Evolutionary conservation across 2,329 filamentous ascomycete species (phyloP), one percentile per base, ranked within the genome.

Genomic region (Emmonsiellopsis sp.): DNA sequence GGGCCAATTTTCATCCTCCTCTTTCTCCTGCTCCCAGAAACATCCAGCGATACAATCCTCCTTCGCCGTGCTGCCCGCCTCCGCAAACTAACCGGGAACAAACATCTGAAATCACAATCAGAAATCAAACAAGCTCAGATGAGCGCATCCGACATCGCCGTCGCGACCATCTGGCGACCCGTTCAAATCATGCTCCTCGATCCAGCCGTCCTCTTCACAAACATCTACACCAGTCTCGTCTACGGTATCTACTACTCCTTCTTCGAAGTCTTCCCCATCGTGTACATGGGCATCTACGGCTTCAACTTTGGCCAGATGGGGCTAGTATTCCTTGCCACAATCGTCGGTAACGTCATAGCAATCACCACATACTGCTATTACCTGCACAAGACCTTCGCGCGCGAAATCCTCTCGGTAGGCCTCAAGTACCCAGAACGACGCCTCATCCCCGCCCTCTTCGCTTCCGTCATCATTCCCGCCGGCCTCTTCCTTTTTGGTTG

Each of bases 241-340:
- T 86, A 70, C 53, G 68, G 61, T 26, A 68, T 71, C 13, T 70
- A 69, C 53, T 78, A 78, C 57, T 71, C 71, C 13, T 85, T 78
- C 69, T 86, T 86, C 63, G 82, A 85, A 61, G 79, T 79, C n/a
- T 85, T 86, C 65, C 82, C 82, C 3, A 70, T 84, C 11, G 81
- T 85, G 53, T 86, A 83, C 64, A 74, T 76, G 2, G 73, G 73
- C 40, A 70, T 77, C 61, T 86, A 86, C 67, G 66, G 70, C 62
- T 84, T 86, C 76, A 77, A 73, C 55, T 67, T 79, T 2, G 81
- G 81, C 34, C 64, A 81, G 58, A 69, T 79, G 57, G 81, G 82
- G 32, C 74, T 85, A 8, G 76, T 82, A 44, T 85, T 85, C 70
- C 70, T 82, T 48, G 79, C 77, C 58, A 75, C 85, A 61, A 69